Evolutionary conservation across 108 stramenopile genomes (phyloP).

Genomic region (Nitzschia inconspicua): DNA sequence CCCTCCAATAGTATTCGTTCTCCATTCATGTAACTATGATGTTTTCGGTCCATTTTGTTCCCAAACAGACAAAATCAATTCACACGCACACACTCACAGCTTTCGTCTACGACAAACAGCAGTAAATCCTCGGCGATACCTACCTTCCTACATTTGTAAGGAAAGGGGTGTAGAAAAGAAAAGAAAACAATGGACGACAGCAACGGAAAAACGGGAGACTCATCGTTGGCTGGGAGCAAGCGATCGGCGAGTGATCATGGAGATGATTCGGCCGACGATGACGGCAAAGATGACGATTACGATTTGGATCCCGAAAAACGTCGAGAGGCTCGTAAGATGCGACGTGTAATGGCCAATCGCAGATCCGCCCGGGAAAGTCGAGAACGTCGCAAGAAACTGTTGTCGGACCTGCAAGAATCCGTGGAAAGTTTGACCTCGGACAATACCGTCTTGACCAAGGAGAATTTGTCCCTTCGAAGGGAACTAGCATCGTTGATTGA

Average conservation of each 20-base stretch:
- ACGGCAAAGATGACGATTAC: conserved; percentile 16
- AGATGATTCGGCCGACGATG: conserved; percentile 1
- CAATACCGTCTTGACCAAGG: conserved; percentile 34
- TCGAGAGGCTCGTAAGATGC: conserved; percentile 37
- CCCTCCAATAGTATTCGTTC: too few species aligned
- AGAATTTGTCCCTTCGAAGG: conserved; percentile 27
- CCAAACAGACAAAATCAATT: too few species aligned
- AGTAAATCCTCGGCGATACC: too few species aligned
- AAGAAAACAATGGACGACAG: background rate
- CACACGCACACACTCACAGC: too few species aligned
- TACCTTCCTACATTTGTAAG: too few species aligned
- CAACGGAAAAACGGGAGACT: background rate
- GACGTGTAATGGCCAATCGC: conserved; percentile 53
- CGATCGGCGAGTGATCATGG: background rate
- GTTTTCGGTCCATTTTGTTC: too few species aligned
- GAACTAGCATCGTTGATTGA: conserved; percentile 30
- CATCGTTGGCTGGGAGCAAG: conserved; percentile 2
- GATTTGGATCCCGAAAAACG: conserved; percentile 39
- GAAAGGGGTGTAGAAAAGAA: too few species aligned
- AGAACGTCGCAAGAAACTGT: conserved; percentile 41
- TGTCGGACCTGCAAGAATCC: conserved; percentile 38
- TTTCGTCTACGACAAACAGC: too few species aligned
- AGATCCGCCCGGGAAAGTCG: conserved; percentile 41
- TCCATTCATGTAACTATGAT: too few species aligned
- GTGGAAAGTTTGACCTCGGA: conserved; percentile 35